phyloP scores from a whole-genome alignment of 805 yeast species.

The Schizosaccharomyces osmophilus region DNA sequence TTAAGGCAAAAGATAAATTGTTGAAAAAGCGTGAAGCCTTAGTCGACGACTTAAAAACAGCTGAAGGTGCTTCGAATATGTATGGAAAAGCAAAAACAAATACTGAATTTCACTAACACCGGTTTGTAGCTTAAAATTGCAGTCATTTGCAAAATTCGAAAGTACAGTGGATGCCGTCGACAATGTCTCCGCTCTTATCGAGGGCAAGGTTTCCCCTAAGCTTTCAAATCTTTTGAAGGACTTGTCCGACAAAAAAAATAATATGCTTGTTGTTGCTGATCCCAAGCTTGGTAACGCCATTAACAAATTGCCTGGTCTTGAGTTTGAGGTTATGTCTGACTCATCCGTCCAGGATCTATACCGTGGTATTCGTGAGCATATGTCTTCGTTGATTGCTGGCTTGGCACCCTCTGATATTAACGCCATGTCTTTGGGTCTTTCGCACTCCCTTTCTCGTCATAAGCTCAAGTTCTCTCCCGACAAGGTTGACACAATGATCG shows the following conservation, averaged over 20 bases:
- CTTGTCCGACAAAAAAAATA: conserved; percentile 46
- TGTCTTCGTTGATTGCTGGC: conserved; percentile 88
- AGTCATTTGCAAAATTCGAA: conserved; percentile 81
- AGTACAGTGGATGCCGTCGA: conserved; percentile 91
- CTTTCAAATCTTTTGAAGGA: conserved; percentile 54
- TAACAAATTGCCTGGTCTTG: conserved; percentile 65
- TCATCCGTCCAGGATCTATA: conserved; percentile 83
- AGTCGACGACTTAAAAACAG: conserved; percentile 50
- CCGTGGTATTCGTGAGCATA: conserved; percentile 83
- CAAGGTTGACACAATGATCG: conserved; percentile 96
- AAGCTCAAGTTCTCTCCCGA: conserved; percentile 93
- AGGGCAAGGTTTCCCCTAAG: conserved; percentile 77
- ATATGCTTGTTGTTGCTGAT: conserved; percentile 75
- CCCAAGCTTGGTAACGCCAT: conserved; percentile 74
- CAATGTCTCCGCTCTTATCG: conserved; percentile 77
- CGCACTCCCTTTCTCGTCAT: conserved; percentile 96
- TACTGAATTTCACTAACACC: not conserved
- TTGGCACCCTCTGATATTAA: conserved; percentile 58
- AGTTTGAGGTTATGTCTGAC: conserved; percentile 74
- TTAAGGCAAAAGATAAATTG: conserved; percentile 23
- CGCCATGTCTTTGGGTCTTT: conserved; percentile 93
- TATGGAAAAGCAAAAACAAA: not conserved
- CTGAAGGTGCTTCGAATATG: conserved; percentile 48
- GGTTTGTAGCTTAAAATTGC: conserved; percentile 40
- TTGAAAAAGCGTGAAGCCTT: conserved; percentile 13